phyloP scores from a whole-genome alignment of 2,329 filamentous ascomycete genomes.

The Epicoccum nigrum region DNA sequence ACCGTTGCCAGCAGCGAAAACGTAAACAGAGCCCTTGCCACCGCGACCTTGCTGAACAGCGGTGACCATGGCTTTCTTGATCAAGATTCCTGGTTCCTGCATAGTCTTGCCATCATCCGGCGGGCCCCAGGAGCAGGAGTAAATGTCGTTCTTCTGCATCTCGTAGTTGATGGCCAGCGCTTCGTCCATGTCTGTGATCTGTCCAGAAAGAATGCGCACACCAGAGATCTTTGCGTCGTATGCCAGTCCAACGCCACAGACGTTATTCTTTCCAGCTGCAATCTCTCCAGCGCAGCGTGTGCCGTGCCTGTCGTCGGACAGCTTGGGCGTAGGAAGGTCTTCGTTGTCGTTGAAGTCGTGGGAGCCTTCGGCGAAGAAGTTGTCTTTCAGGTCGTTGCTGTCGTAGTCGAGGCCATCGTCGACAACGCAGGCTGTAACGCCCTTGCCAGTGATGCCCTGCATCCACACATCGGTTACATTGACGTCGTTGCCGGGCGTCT shows the following conservation, averaged over 20 bases:
- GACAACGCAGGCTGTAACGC: slow-evolving; percentile 88
- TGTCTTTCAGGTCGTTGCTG: slow-evolving; percentile 87
- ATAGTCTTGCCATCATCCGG: slow-evolving; percentile 92
- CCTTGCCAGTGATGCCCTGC: slow-evolving; percentile 86
- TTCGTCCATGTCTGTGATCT: slow-evolving; percentile 91
- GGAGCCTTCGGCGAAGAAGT: slow-evolving; percentile 91
- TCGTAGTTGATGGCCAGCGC: slow-evolving; percentile 91
- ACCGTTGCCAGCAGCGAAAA: slow-evolving; percentile 96
- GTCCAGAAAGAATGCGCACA: slow-evolving; percentile 87
- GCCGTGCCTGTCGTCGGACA: slow-evolving; percentile 86
- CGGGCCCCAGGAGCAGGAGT: slow-evolving; percentile 98
- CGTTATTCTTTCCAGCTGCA: slow-evolving; percentile 86
- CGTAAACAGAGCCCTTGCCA: slow-evolving; percentile 87
- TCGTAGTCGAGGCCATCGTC: slow-evolving; percentile 97
- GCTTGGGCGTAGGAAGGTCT: slow-evolving; percentile 77
- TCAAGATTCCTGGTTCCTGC: slow-evolving; percentile 89
- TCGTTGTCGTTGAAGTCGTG: slow-evolving; percentile 94
- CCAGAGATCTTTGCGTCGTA: slow-evolving; percentile 91
- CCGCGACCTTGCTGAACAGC: slow-evolving; percentile 85
- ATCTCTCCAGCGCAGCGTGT: slow-evolving; percentile 96
- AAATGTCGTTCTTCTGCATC: slow-evolving; percentile 91
- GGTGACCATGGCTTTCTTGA: slow-evolving; percentile 88
- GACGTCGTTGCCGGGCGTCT: slow-evolving; percentile 84
- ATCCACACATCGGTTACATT: slow-evolving; percentile 96
- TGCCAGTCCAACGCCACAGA: slow-evolving; percentile 94